A percentile compares a stretch with the other conserved stretches of the same genome.
Evolutionary conservation across 2,329 filamentous ascomycete genomes (phyloP).

Genomic region (Hymenoscyphus fructigenus): DNA sequence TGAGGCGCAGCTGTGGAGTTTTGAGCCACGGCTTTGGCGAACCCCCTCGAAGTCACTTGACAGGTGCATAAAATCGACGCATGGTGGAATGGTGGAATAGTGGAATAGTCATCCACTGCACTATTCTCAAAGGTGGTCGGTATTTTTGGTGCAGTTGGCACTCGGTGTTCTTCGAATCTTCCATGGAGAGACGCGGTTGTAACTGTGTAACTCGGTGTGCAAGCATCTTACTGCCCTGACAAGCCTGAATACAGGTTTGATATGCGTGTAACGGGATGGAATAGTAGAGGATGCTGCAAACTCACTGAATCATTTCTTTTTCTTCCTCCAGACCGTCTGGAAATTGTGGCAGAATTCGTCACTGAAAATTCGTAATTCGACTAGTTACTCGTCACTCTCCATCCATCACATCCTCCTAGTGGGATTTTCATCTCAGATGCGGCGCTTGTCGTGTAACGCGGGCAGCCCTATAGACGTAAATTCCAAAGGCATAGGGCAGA

Average conservation of each 20-base stretch:
- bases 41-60: constrained; percentile 6
- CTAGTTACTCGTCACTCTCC: not conserved
- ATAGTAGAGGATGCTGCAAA: not conserved
- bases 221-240: not conserved
- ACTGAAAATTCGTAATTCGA: too few relatives aligned
- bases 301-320: not conserved
- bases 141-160: not conserved
- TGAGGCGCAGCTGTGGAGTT: constrained; percentile 11
- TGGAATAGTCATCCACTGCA: constrained; percentile 7
- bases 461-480: not conserved
- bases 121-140: not conserved
- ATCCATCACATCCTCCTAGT: not conserved
- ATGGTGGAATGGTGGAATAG: constrained; percentile 6
- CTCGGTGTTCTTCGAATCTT: not conserved
- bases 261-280: too few relatives aligned
- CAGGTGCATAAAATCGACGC: constrained; percentile 8
- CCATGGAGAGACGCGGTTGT: not conserved
- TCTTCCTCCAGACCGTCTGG: not conserved
- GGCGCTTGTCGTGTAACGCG: not conserved
- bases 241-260: too few relatives aligned
- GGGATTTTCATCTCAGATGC: constrained; percentile 1
- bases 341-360: not conserved
- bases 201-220: constrained; percentile 10
- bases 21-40: not conserved
- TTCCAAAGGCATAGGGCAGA: not conserved